phyloP scores from a whole-genome alignment of 1,284 basidiomycete species.

The Sporisorium scitamineum region DNA sequence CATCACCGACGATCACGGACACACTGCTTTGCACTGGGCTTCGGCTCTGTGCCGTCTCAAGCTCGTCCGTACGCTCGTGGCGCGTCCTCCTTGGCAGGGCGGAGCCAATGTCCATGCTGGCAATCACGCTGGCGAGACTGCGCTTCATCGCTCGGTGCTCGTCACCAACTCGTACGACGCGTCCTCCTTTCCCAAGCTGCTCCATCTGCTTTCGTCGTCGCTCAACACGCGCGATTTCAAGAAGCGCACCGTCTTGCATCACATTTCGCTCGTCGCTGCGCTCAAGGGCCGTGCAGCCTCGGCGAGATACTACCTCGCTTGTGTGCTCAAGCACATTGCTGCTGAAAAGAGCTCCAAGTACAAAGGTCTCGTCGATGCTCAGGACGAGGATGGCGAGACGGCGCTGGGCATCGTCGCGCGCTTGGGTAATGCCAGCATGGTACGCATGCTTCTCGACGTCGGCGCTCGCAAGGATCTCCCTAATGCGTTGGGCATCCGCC shows the following conservation, averaged over 20 bases:
- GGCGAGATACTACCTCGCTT: slow-evolving; percentile 92
- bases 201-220: slow-evolving; percentile 77
- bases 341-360: slow-evolving; percentile 68
- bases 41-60: slow-evolving; percentile 80
- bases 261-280: slow-evolving; percentile 89
- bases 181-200: slow-evolving; percentile 77
- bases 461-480: slow-evolving; percentile 89
- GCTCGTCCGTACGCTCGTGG: slow-evolving; percentile 60
- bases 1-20: slow-evolving; percentile 84
- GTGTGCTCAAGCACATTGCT: slow-evolving; percentile 79
- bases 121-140: slow-evolving; percentile 93
- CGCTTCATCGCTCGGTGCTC: slow-evolving; percentile 90
- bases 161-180: slow-evolving; percentile 88
- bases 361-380: slow-evolving; percentile 83
- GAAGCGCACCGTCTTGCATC: slow-evolving; percentile 91
- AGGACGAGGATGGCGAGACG: slow-evolving; percentile 96
- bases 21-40: slow-evolving; percentile 93
- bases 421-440: slow-evolving; percentile 88
- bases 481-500: slow-evolving; percentile 93
- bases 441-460: slow-evolving; percentile 88
- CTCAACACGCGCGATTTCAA: slow-evolving; percentile 91
- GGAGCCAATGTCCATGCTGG: slow-evolving; percentile 66
- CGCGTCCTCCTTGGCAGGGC: slow-evolving; percentile 74
- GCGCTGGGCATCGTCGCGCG: slow-evolving; percentile 94
- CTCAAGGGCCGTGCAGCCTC: slow-evolving; percentile 85